Base-by-base conservation (phyloP, 2,329 filamentous ascomycete genomes). In the Fusarium chaquense region DNA sequence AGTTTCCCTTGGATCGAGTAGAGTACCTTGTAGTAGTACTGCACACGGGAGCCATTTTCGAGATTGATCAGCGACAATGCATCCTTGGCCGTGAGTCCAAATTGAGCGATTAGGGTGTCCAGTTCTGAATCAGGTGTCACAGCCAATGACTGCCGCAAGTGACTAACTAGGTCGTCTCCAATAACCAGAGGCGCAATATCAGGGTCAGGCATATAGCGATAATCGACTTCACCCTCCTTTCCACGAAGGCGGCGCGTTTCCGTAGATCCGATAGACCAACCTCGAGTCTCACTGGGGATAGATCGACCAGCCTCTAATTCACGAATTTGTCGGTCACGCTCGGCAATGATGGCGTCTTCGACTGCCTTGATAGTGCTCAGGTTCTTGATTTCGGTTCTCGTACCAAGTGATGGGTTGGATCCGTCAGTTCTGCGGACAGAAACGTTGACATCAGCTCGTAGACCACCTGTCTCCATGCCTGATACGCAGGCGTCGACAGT, bases 131-230 rank as follows among this genome's bases (percentile, higher is more conserved):
- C 94, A 0, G 94, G 93, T 12, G 92, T 82, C 24, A 87, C 83
- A 6, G 93, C 92, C 62, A 97, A 81, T 0, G 85, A 91, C 1
- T 79, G 72, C 22, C 80, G 81, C 16, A 98, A 83, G 67, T 90
- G 84, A 7, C 84, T 76, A 6, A 98, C 82, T 1, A 98, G 83
- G 60, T 92, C 89, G 3, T 85, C 76, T 10, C 89, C 90, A 64
- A 99, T 91, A 4, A 94, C 77, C 3, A 99, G 84, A 2, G 96
- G 93, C 0, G 88, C 86, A 16, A 99, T 85, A 77, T 99, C 96
- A 7, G 96, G 93, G 78, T 99, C 96, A 0, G 96, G 95, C 95
- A 99, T 98, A 77, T 99, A 99, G 43, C 96, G 87, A 79, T 99
- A 99, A 79, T 99, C 96, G 8, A 98, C 94, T 76, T 97, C 95